These are phyloP conservation scores for Xylariaceae sp. DNA, from an alignment of 2,329 filamentous ascomycete genomes.

Conservation along the genomic window DNA sequence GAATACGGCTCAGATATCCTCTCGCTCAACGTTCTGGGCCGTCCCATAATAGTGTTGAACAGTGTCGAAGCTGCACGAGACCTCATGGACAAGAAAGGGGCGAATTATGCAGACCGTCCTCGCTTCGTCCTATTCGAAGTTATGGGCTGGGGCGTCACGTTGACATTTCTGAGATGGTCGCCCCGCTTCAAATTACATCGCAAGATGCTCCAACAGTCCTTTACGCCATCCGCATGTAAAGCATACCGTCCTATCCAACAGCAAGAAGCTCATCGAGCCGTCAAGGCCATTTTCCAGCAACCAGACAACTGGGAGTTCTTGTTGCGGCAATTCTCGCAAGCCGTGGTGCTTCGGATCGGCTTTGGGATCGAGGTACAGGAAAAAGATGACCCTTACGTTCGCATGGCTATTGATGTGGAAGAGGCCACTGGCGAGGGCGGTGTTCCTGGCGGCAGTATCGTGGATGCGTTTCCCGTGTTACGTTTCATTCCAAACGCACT, in stretches of 20 bases:
- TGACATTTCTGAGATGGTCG: slow-evolving; percentile 22
- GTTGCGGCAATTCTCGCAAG: slow-evolving; percentile 12
- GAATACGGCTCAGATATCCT: slow-evolving; percentile 17
- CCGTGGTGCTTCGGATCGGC: slow-evolving; percentile 10
- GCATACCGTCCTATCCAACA: slow-evolving; percentile 21
- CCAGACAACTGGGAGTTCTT: slow-evolving; percentile 11
- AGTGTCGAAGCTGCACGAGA: slow-evolving; percentile 37
- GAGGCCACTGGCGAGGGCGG: slow-evolving; percentile 12
- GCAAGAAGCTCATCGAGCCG: slow-evolving; percentile 12
- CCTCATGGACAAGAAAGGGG: slow-evolving; percentile 40
- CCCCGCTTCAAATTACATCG: slow-evolving; percentile 40
- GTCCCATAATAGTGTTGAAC: slow-evolving; percentile 39
- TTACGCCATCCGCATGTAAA: slow-evolving; percentile 34
- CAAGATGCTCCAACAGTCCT: slow-evolving; percentile 37
- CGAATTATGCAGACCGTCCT: slow-evolving; percentile 41
- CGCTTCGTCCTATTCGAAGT: slow-evolving; percentile 32
- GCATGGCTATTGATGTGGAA: slow-evolving; percentile 10
- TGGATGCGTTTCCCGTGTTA: slow-evolving; percentile 12
- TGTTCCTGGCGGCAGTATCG: slow-evolving; percentile 7
- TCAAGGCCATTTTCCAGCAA: slow-evolving; percentile 4
- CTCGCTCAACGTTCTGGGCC: slow-evolving; percentile 27
- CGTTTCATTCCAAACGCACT: no score
- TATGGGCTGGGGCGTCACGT: slow-evolving; percentile 11
- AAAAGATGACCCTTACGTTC: slow-evolving; percentile 11
- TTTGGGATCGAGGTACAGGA: slow-evolving; percentile 11